Percentiles rank a stretch among this genome's conserved stretches.
Evolutionary conservation across 2,329 filamentous ascomycete species (phyloP).

Genomic region (Microsporum audouinii): DNA sequence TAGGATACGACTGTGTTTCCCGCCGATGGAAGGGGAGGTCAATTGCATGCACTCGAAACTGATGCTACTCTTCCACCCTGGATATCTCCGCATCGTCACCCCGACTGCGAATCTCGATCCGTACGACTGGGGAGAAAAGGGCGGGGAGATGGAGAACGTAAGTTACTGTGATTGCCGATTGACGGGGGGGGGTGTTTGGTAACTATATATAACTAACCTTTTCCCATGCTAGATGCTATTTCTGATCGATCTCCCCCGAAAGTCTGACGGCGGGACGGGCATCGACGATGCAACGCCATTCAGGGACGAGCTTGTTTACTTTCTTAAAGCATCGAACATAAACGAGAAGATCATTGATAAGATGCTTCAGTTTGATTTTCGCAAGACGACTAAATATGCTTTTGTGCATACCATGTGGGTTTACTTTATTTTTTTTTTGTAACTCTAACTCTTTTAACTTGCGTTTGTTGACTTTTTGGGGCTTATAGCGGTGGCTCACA

Average conservation of each 20-base stretch:
- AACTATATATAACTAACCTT: too few relatives aligned
- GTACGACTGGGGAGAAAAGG: slow-evolving; percentile 82
- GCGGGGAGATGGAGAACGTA: slow-evolving; percentile 76
- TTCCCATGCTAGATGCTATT: slow-evolving; percentile 54
- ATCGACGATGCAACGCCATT: slow-evolving; percentile 42
- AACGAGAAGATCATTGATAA: slow-evolving; percentile 55
- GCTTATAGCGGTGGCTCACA: slow-evolving; percentile 47
- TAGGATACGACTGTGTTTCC: slow-evolving; percentile 62
- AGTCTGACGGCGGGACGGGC: slow-evolving; percentile 20
- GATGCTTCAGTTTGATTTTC: slow-evolving; percentile 70
- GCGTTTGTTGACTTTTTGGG: background rate
- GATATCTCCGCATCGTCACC: slow-evolving; percentile 65
- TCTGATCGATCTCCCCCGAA: slow-evolving; percentile 72
- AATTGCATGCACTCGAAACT: slow-evolving; percentile 90
- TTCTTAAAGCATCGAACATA: slow-evolving; percentile 56
- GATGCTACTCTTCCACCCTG: slow-evolving; percentile 69
- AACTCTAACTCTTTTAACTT: background rate
- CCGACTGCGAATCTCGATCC: slow-evolving; percentile 77
- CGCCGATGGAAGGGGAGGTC: slow-evolving; percentile 58
- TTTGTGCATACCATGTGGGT: slow-evolving; percentile 79
- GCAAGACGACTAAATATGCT: slow-evolving; percentile 55
- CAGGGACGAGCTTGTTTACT: slow-evolving; percentile 57
- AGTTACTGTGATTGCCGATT: slow-evolving; percentile 13
- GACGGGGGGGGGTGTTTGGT: too few relatives aligned
- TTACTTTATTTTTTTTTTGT: background rate